A percentile compares a stretch with the other conserved stretches of the same genome.
Conservation (phyloP, 129 eudicot genomes). For the Tagetes patula region DNA sequence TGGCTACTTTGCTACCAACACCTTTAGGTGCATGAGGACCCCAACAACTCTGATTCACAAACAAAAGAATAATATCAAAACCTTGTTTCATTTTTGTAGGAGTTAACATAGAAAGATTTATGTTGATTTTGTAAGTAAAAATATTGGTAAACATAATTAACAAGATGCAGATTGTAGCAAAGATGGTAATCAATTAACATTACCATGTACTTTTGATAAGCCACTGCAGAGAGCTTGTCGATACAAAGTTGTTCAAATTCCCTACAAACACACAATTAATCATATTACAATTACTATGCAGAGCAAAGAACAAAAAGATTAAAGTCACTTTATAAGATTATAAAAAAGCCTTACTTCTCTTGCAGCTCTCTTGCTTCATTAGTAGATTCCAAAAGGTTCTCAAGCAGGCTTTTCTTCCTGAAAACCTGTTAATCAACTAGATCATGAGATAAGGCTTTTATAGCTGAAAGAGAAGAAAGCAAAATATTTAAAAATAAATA, state of each 20-base stretch:
- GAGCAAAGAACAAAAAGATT: not conserved
- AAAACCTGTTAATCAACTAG: constrained; percentile 52
- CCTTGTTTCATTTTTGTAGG: not conserved
- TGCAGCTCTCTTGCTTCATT: constrained; percentile 63
- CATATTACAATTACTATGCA: constrained; percentile 10
- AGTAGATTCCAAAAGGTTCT: constrained; percentile 46
- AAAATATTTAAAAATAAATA: too few relatives aligned
- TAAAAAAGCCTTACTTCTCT: constrained; percentile 52
- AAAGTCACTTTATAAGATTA: constrained; percentile 2
- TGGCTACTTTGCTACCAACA: constrained; percentile 73
- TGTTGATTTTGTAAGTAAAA: constrained; percentile 12
- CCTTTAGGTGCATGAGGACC: constrained; percentile 71
- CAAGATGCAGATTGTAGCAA: constrained; percentile 11
- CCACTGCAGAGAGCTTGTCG: constrained; percentile 70
- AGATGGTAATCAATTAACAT: constrained; percentile 7
- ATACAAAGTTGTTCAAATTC: constrained; percentile 69
- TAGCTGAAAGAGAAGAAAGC: too few relatives aligned
- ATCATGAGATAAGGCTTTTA: constrained; percentile 25
- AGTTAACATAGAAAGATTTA: constrained; percentile 1
- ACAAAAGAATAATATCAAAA: constrained; percentile 17
- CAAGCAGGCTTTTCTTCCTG: constrained; percentile 50
- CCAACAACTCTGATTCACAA: constrained; percentile 59
- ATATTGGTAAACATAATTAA: constrained; percentile 8
- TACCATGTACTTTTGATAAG: constrained; percentile 90
- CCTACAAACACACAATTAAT: constrained; percentile 41